Base-by-base conservation (phyloP, 208 protist species). In the Naegleria lovaniensis region DNA sequence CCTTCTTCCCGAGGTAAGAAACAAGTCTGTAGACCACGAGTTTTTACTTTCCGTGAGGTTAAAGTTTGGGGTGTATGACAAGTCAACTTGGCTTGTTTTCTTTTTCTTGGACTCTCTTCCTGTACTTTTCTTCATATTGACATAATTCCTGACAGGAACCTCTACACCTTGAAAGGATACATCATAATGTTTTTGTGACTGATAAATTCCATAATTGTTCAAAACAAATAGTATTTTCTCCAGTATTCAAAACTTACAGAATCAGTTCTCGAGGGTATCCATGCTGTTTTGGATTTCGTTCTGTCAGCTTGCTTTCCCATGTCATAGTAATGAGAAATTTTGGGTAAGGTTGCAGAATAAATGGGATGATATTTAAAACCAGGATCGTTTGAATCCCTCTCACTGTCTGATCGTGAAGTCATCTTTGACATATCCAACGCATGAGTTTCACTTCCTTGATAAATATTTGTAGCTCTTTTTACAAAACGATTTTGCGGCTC, bases 401-500 rank as follows among this genome's bases (percentile, higher is more conserved):
- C 1, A 4, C 6, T 22, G 0, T 79, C 29, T 79, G 19, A 36
- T 36, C 67, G 19, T 79, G 16, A 29, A 33, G 29, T 79, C 7
- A 33, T 36, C n/a, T 33, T 79, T 11, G 6, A 36, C 19, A 79
- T 36, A 9, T 79, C 67, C 13, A 33, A 1, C 6, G 67, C 6
- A 36, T 79, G 67, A 29, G 67, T 36, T 2, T 29, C 16, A 36
- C n/a, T 79, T 36, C 29, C 67, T 36, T 36, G 16, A 36, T 36
- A 79, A 79, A 79, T 79, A 36, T 79, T 79, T 36, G 67, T 79
- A 36, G 67, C 19, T 79, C 67, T 79, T 79, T 79, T 79, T 13
- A 79, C 67, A 79, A 79, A 79, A 11, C n/a, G 19, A 29, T 79
- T 36, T 79, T 79, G 29, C 36, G 0, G 67, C 2, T 79, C 67